Percentiles rank a stretch among this genome's conserved stretches.
These are phyloP conservation scores for Globisporangium polare DNA, from an alignment of 352 stramenopile genomes.

Conservation along the genomic window DNA sequence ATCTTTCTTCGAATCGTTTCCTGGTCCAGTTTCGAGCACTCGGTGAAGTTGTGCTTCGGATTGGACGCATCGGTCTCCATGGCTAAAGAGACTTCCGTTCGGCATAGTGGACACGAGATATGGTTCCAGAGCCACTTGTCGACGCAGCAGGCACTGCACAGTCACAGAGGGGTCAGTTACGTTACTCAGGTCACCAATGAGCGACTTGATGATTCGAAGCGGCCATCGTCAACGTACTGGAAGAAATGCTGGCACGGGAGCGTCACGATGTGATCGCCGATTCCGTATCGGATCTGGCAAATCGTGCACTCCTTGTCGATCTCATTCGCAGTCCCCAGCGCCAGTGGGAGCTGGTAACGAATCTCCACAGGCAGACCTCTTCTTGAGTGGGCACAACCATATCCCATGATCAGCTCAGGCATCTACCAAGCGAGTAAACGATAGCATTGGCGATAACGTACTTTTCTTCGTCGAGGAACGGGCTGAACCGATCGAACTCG, in stretches of 20 bases:
- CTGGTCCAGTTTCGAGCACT: conserved; percentile 65
- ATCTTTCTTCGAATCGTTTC: conserved; percentile 72
- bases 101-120: conserved; percentile 80
- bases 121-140: conserved; percentile 87
- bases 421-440: neutral
- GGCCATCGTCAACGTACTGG: conserved; percentile 45
- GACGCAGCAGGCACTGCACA: conserved; percentile 63
- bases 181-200: neutral
- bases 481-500: conserved; percentile 66
- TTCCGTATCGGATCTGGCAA: conserved; percentile 79
- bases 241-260: conserved; percentile 86
- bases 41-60: conserved; percentile 75
- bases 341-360: conserved; percentile 77
- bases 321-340: conserved; percentile 72
- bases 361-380: conserved; percentile 75
- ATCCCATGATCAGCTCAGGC: neutral
- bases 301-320: conserved; percentile 85
- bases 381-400: conserved; percentile 4
- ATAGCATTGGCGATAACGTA: too few relatives aligned
- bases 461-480: conserved; percentile 68
- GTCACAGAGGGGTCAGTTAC: neutral
- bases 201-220: neutral
- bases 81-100: conserved; percentile 69
- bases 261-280: conserved; percentile 81
- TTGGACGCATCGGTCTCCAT: conserved; percentile 28